phyloP scores from a whole-genome alignment of 805 yeast species.

The Cyberlindnera subsufficiens region DNA sequence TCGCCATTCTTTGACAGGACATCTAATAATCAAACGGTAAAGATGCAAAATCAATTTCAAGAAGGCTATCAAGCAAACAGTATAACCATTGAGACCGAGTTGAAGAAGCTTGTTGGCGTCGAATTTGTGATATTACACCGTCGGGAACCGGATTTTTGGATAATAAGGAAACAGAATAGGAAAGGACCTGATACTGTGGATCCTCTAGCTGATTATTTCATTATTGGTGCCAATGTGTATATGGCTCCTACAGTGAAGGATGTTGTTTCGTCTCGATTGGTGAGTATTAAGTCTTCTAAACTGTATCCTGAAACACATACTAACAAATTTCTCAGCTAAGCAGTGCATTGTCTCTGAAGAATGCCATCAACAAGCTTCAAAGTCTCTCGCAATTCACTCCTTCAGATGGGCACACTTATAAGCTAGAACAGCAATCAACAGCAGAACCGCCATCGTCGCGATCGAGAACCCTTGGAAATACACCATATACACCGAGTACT shows the following conservation, averaged over 20 bases:
- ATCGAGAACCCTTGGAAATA: slow-evolving; percentile 20
- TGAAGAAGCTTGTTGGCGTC: slow-evolving; percentile 74
- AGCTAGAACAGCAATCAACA: slow-evolving; percentile 1
- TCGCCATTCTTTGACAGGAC: slow-evolving; percentile 95
- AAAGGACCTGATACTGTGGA: slow-evolving; percentile 42
- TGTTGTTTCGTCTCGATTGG: slow-evolving; percentile 63
- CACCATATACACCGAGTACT: slow-evolving; percentile 22
- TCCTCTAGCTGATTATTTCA: slow-evolving; percentile 72
- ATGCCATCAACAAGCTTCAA: slow-evolving; percentile 42
- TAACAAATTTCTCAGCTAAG: slow-evolving; percentile 7
- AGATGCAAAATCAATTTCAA: slow-evolving; percentile 91
- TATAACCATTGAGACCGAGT: slow-evolving; percentile 44
- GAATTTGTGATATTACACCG: slow-evolving; percentile 75
- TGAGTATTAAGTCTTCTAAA: slow-evolving; percentile 27
- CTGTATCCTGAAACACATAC: not conserved
- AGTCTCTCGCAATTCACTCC: slow-evolving; percentile 51
- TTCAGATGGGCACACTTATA: slow-evolving; percentile 51
- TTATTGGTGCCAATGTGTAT: slow-evolving; percentile 87
- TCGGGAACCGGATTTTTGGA: slow-evolving; percentile 91
- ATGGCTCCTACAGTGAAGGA: slow-evolving; percentile 80
- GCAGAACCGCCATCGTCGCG: slow-evolving; percentile 11
- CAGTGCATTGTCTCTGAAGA: slow-evolving; percentile 30
- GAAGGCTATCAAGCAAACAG: slow-evolving; percentile 32
- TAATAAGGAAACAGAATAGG: slow-evolving; percentile 77
- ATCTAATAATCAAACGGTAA: slow-evolving; percentile 88